phyloP scores from a whole-genome alignment of 2,329 filamentous ascomycete species.

The Emydomyces testavorans region DNA sequence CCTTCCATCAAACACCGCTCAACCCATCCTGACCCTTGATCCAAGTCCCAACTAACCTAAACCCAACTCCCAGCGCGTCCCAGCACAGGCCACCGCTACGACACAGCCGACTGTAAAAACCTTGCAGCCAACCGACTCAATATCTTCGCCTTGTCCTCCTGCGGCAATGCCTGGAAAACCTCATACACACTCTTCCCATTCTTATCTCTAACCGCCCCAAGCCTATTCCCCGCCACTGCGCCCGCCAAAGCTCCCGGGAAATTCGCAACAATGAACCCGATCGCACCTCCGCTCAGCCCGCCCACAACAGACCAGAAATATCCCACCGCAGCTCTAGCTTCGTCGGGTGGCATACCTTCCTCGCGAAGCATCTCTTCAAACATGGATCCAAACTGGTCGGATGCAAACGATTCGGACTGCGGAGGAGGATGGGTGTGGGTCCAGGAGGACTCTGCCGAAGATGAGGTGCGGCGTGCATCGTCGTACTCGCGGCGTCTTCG shows the following conservation, averaged over 20 bases:
- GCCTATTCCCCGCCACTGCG: slow-evolving; percentile 77
- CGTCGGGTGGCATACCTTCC: slow-evolving; percentile 61
- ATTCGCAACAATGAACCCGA: slow-evolving; percentile 93
- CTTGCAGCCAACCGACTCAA: slow-evolving; percentile 74
- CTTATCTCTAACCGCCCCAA: slow-evolving; percentile 81
- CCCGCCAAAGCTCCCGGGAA: slow-evolving; percentile 80
- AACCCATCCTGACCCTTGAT: too few relatives aligned
- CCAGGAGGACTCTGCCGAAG: slow-evolving; percentile 30
- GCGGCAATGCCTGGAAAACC: slow-evolving; percentile 78
- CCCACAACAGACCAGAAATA: slow-evolving; percentile 77
- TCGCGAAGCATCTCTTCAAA: slow-evolving; percentile 87
- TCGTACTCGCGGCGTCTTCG: slow-evolving; percentile 75
- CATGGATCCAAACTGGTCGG: slow-evolving; percentile 75
- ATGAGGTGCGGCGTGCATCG: slow-evolving; percentile 44
- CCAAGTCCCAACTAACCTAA: background rate
- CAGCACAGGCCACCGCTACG: background rate
- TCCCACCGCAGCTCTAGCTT: slow-evolving; percentile 44
- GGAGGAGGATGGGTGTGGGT: slow-evolving; percentile 6
- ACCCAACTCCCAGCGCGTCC: background rate
- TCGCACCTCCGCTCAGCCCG: slow-evolving; percentile 71
- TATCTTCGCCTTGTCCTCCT: slow-evolving; percentile 66
- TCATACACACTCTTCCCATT: slow-evolving; percentile 91
- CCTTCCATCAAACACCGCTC: too few relatives aligned
- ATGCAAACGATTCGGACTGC: slow-evolving; percentile 40
- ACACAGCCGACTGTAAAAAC: slow-evolving; percentile 48